phyloP scores from a whole-genome alignment of 176 grass and related monocot species.

The Oryza officinalis region DNA sequence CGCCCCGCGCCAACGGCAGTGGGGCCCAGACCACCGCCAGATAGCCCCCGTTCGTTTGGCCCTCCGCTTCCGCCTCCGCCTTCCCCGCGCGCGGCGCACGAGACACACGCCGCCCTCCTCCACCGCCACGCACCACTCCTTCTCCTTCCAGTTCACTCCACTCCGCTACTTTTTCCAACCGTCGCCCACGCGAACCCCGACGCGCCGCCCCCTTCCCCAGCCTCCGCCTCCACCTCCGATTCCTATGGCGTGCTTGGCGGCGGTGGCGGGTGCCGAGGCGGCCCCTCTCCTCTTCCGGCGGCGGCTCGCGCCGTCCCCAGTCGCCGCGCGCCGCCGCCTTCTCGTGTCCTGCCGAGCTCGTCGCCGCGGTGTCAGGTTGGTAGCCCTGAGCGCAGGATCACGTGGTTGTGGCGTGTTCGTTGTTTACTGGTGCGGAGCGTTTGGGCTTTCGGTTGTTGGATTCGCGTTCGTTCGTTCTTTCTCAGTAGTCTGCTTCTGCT shows the following conservation, averaged over 20 bases:
- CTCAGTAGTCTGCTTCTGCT: background rate
- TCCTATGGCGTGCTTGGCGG: conserved; percentile 34
- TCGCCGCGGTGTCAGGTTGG: conserved; percentile 51
- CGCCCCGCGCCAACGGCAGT: background rate
- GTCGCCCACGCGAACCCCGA: conserved; percentile 16
- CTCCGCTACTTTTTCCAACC: conserved; percentile 22
- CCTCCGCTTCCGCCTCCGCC: conserved; percentile 12
- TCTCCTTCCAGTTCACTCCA: conserved; percentile 43
- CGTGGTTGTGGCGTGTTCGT: background rate
- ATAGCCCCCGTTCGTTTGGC: conserved; percentile 23
- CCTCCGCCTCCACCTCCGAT: background rate
- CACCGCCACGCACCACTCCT: conserved; percentile 13
- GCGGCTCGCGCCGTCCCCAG: conserved; percentile 8
- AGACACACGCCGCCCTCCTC: background rate
- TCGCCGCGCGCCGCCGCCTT: conserved; percentile 20
- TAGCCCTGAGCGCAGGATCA: background rate
- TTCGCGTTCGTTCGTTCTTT: background rate
- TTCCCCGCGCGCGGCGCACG: conserved; percentile 34
- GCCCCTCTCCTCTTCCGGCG: conserved; percentile 28
- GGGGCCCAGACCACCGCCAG: conserved; percentile 2
- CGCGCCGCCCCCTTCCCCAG: background rate
- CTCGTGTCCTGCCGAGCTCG: conserved; percentile 44
- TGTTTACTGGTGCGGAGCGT: background rate
- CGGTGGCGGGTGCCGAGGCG: conserved; percentile 33
- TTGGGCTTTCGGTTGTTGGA: background rate